Conservation (phyloP, 352 stramenopile species). For the Pseudoperonospora humuli region DNA sequence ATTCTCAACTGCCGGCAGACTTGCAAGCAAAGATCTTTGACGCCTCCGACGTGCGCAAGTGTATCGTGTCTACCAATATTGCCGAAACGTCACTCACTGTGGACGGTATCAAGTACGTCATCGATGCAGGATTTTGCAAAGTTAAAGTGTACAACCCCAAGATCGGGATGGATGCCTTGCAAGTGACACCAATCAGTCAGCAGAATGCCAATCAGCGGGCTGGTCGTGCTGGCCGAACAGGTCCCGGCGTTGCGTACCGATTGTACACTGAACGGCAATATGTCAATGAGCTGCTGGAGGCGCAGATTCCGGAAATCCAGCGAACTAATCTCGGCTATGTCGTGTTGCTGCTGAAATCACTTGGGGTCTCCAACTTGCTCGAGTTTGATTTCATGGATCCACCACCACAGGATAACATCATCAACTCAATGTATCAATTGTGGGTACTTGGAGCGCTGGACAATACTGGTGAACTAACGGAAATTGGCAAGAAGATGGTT, state of each 20-base stretch:
- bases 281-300: conserved; percentile 94
- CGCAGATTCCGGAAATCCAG: conserved; percentile 97
- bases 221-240: conserved; percentile 89
- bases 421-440: conserved; percentile 98
- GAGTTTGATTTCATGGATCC: conserved; percentile 99
- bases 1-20: conserved; percentile 96
- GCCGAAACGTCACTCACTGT: conserved; percentile 95
- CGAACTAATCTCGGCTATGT: conserved; percentile 97
- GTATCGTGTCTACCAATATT: conserved; percentile 98
- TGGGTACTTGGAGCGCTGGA: conserved; percentile 97
- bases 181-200: conserved; percentile 93
- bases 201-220: conserved; percentile 97
- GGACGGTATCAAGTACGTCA: conserved; percentile 97
- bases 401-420: conserved; percentile 94
- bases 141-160: conserved; percentile 99
- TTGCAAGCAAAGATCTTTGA: conserved; percentile 98
- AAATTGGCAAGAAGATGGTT: conserved; percentile 96
- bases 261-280: conserved; percentile 97
- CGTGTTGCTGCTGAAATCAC: conserved; percentile 96
- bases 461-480: conserved; percentile 94
- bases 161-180: conserved; percentile 98
- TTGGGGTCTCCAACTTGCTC: conserved; percentile 93
- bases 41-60: conserved; percentile 91
- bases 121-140: conserved; percentile 97
- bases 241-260: conserved; percentile 89